A percentile compares a stretch with the other conserved stretches of the same genome.
Conservation (phyloP, 2,329 filamentous ascomycete species). For the Colletotrichum eleusines region DNA sequence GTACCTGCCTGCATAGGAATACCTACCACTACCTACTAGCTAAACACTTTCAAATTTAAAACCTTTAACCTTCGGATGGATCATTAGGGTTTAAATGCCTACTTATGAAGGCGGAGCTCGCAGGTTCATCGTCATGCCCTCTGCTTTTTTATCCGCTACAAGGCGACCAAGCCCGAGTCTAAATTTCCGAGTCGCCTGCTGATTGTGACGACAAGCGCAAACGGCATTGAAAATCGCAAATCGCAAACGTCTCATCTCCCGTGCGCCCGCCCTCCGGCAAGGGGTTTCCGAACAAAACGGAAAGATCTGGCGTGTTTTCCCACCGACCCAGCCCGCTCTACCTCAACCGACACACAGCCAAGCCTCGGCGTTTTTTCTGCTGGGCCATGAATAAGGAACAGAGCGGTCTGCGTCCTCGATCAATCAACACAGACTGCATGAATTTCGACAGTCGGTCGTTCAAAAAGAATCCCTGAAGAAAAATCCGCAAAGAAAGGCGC, state of each 20-base stretch:
- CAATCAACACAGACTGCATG: background rate
- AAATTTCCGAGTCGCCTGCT: background rate
- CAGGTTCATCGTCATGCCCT: background rate
- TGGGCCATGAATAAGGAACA: background rate
- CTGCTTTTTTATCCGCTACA: background rate
- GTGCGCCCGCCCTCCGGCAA: background rate
- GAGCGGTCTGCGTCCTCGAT: background rate
- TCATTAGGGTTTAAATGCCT: background rate
- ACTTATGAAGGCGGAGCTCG: background rate
- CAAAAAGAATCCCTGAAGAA: too few relatives aligned
- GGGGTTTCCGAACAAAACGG: slow-evolving; percentile 14
- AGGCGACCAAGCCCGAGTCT: background rate
- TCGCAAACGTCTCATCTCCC: background rate
- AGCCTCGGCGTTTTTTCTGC: slow-evolving; percentile 12
- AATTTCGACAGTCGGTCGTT: too few relatives aligned
- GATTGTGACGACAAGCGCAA: background rate
- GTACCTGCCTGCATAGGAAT: too few relatives aligned
- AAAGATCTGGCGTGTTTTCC: slow-evolving; percentile 8
- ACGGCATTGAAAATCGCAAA: background rate
- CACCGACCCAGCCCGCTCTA: background rate
- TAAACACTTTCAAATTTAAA: too few relatives aligned
- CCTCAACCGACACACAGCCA: background rate
- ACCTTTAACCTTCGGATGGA: background rate
- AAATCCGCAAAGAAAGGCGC: background rate
- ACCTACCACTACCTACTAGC: too few relatives aligned